These are phyloP conservation scores for Purpureocillium lavendulum DNA, from an alignment of 2,329 filamentous ascomycete species.

Conservation along the genomic window DNA sequence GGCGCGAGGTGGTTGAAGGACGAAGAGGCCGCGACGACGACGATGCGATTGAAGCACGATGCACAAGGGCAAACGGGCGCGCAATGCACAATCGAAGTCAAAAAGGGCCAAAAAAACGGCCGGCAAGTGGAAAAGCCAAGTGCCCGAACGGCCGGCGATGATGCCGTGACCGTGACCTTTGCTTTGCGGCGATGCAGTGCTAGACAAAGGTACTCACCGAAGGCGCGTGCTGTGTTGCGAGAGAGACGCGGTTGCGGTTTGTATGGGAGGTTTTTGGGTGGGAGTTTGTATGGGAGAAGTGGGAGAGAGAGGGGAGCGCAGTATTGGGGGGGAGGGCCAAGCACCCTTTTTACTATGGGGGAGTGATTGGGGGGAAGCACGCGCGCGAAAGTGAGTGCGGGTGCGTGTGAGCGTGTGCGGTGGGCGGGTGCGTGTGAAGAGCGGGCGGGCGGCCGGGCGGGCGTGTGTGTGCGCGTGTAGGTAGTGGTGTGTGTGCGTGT, in stretches of 20 bases:
- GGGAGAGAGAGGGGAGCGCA: constrained; percentile 36
- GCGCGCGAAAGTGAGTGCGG: constrained; percentile 19
- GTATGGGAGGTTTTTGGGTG: constrained; percentile 46
- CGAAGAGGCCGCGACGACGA: constrained; percentile 1
- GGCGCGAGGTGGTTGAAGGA: constrained; percentile 2
- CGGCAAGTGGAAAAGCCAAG: constrained; percentile 7
- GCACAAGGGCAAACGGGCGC: constrained; percentile 7
- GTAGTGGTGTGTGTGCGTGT: constrained; percentile 14
- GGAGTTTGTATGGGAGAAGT: constrained; percentile 56
- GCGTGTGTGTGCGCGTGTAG: constrained; percentile 21
- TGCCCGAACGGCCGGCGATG: constrained; percentile 6
- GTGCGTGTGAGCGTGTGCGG: constrained; percentile 9
- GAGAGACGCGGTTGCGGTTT: constrained; percentile 32
- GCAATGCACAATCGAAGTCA: constrained; percentile 5
- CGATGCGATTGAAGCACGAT: constrained; percentile 5
- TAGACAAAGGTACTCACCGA: constrained; percentile 45
- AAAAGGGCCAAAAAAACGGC: constrained; percentile 10
- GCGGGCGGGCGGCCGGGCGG: constrained; percentile 8
- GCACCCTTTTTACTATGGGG: constrained; percentile 58
- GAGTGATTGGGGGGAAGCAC: constrained; percentile 44
- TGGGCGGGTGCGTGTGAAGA: constrained; percentile 18
- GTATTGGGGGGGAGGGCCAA: constrained; percentile 43
- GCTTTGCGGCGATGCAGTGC: constrained; percentile 15
- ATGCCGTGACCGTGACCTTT: constrained; percentile 21
- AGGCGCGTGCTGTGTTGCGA: constrained; percentile 33